These are phyloP conservation scores for Cladosporium oxysporum DNA, from an alignment of 2,329 filamentous ascomycete species.

Conservation along the genomic window DNA sequence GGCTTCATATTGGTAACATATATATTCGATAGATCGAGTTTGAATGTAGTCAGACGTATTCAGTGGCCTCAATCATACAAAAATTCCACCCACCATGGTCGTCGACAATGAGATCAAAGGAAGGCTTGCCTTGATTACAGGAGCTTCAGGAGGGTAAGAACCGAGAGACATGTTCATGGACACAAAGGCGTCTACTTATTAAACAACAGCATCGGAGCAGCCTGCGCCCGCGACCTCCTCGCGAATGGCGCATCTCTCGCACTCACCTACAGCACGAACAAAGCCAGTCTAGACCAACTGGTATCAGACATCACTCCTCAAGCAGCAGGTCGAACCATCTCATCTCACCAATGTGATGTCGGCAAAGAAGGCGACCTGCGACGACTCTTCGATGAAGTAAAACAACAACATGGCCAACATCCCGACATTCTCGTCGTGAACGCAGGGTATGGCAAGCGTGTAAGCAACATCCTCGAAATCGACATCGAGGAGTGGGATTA, in stretches of 20 bases:
- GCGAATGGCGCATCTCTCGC: slow-evolving; percentile 56
- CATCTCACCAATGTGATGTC: slow-evolving; percentile 61
- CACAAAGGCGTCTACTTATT: slow-evolving; percentile 4
- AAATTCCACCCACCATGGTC: slow-evolving; percentile 13
- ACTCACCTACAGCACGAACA: slow-evolving; percentile 59
- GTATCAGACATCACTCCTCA: slow-evolving; percentile 34
- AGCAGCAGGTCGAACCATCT: slow-evolving; percentile 45
- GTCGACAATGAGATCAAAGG: slow-evolving; percentile 48
- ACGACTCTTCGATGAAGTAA: slow-evolving; percentile 57
- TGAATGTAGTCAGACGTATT: neutral
- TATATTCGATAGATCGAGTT: neutral
- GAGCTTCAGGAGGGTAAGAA: slow-evolving; percentile 60
- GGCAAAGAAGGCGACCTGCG: slow-evolving; percentile 55
- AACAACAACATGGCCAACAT: slow-evolving; percentile 54
- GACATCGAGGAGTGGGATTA: slow-evolving; percentile 65
- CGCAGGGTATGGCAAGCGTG: slow-evolving; percentile 65
- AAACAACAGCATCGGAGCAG: slow-evolving; percentile 57
- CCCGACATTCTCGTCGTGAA: slow-evolving; percentile 68
- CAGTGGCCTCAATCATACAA: neutral
- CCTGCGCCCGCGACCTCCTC: slow-evolving; percentile 59
- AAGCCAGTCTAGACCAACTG: slow-evolving; percentile 49
- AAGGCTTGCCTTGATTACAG: slow-evolving; percentile 60
- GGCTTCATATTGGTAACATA: neutral
- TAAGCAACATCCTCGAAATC: slow-evolving; percentile 55
- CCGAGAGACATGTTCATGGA: neutral